Evolutionary conservation across 768 basidiomycete species (phyloP).

Genomic region (Naganishia vaughanmartiniae): DNA sequence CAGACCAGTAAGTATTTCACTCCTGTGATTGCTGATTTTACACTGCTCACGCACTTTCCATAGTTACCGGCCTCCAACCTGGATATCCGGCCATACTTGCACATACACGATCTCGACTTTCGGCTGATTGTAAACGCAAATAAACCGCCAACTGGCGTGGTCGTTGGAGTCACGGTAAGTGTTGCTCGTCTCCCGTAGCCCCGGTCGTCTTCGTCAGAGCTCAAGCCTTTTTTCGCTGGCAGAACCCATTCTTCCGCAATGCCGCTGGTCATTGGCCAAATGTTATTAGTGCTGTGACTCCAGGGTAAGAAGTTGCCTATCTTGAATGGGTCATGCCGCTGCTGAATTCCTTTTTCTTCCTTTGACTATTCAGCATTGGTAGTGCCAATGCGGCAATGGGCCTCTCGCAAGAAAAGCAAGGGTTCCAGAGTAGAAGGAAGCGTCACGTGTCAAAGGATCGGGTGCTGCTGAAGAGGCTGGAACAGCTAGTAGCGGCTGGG

Average conservation of each 20-base stretch:
- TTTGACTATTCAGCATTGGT: background rate
- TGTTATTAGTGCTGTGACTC: conserved; percentile 44
- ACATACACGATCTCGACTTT: conserved; percentile 90
- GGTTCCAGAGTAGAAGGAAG: conserved; percentile 59
- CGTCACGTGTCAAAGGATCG: conserved; percentile 83
- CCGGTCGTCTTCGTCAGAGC: too few species aligned
- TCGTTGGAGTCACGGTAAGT: conserved; percentile 50
- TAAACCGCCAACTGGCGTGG: conserved; percentile 49
- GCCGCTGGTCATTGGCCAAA: conserved; percentile 53
- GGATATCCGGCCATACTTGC: conserved; percentile 91
- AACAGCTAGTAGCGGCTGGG: conserved; percentile 54
- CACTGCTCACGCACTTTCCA: background rate
- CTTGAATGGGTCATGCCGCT: background rate
- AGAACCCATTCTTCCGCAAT: conserved; percentile 53
- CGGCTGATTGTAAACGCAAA: conserved; percentile 71
- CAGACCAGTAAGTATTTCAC: conserved; percentile 62
- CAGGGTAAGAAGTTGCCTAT: background rate
- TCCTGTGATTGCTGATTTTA: background rate
- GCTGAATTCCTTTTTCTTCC: background rate
- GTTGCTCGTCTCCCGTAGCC: background rate
- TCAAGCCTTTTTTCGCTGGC: conserved; percentile 13
- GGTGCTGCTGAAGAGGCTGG: conserved; percentile 67
- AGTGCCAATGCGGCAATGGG: background rate
- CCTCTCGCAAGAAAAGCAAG: conserved; percentile 37
- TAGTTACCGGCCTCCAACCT: conserved; percentile 61